phyloP scores from a whole-genome alignment of 2,329 filamentous ascomycete genomes.

The Pyricularia pennisetigena region DNA sequence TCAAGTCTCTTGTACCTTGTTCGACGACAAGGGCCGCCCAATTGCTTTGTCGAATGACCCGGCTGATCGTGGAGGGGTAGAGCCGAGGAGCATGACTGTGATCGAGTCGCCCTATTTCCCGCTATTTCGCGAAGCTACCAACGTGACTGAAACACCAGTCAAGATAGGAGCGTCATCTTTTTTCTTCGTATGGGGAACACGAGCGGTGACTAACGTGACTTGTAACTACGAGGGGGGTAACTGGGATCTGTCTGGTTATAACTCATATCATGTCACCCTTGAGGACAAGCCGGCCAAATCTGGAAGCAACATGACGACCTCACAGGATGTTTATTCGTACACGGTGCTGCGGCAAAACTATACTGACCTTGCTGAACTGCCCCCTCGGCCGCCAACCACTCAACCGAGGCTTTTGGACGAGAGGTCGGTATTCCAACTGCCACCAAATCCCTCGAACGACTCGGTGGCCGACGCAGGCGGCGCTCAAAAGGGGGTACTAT shows the following conservation, averaged over 20 bases:
- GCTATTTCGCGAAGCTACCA: too few species aligned
- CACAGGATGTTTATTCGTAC: not conserved
- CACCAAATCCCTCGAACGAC: not conserved
- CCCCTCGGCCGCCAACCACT: not conserved
- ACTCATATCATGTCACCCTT: not conserved
- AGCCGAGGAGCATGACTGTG: not conserved
- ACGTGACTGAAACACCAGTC: not conserved
- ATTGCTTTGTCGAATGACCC: not conserved
- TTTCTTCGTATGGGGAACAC: not conserved
- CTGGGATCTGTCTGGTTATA: not conserved
- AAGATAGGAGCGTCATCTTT: not conserved
- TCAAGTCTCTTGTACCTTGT: not conserved
- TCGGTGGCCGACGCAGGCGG: not conserved
- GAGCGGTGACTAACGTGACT: not conserved
- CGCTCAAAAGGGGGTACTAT: not conserved
- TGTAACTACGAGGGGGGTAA: not conserved
- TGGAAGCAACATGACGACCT: not conserved
- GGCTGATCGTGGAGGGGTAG: not conserved
- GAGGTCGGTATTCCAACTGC: not conserved
- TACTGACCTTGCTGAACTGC: not conserved
- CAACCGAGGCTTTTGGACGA: not conserved
- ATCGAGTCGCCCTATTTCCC: not conserved
- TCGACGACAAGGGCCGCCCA: not conserved
- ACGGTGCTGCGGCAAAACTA: not conserved
- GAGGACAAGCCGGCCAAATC: not conserved